Evolutionary conservation across 176 grass and related monocot genomes (phyloP).

Genomic region (Juncus effusus): DNA sequence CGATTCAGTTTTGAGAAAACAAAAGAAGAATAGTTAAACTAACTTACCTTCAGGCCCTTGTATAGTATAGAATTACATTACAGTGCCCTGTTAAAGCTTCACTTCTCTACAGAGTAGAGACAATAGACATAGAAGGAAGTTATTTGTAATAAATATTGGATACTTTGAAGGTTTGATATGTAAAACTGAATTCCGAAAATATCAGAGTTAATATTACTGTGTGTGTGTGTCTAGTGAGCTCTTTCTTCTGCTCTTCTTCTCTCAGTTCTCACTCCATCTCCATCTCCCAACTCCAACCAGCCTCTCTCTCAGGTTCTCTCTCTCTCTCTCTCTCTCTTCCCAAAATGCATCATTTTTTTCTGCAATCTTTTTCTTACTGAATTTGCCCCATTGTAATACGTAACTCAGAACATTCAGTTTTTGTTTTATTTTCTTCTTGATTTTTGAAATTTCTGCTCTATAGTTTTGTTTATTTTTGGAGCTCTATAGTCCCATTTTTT

Average conservation of each 20-base stretch:
- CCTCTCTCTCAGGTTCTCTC: conserved; percentile 10
- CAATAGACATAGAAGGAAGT: too few relatives aligned
- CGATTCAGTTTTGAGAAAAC: not conserved
- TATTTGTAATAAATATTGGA: too few relatives aligned
- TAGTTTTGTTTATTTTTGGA: not conserved
- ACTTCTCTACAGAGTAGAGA: too few relatives aligned
- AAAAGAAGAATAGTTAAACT: too few relatives aligned
- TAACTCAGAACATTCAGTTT: too few relatives aligned
- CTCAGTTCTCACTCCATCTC: not conserved
- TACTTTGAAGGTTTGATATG: too few relatives aligned
- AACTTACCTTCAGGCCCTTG: too few relatives aligned
- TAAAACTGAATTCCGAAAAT: too few relatives aligned
- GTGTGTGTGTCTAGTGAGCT: not conserved
- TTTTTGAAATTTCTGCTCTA: not conserved
- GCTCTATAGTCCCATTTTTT: not conserved
- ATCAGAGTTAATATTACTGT: too few relatives aligned
- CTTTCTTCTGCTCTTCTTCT: not conserved
- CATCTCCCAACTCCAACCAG: not conserved
- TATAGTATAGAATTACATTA: too few relatives aligned
- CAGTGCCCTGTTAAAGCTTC: too few relatives aligned
- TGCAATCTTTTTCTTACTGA: not conserved
- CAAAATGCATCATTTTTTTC: not conserved
- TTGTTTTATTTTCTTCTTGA: not conserved
- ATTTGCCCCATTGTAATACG: too few relatives aligned
- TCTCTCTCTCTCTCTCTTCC: not conserved